These are phyloP conservation scores for Lipomyces sp. DNA, from an alignment of 805 yeast species.

Conservation along the genomic window DNA sequence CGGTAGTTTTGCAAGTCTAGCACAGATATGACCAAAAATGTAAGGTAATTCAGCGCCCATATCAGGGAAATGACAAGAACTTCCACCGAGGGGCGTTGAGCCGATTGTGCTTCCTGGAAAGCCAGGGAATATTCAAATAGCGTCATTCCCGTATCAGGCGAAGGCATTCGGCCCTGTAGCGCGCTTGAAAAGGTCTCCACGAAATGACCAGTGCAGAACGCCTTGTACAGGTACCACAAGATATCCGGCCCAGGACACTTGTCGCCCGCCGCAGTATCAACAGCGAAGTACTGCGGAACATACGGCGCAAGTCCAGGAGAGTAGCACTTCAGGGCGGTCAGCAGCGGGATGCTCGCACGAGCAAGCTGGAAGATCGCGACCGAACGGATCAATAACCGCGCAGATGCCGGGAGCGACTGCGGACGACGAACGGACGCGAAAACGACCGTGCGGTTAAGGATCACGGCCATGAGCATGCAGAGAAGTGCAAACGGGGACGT, in stretches of 20 bases:
- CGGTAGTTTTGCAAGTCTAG: slow-evolving; percentile 53
- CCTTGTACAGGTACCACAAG: slow-evolving; percentile 57
- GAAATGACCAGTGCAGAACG: slow-evolving; percentile 59
- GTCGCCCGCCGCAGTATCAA: slow-evolving; percentile 16
- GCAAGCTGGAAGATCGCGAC: slow-evolving; percentile 40
- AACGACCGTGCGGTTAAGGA: slow-evolving; percentile 55
- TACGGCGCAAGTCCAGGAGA: slow-evolving; percentile 30
- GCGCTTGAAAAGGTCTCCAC: slow-evolving; percentile 63
- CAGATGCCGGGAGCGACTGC: slow-evolving; percentile 38
- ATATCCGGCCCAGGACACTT: slow-evolving; percentile 49
- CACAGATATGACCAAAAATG: slow-evolving; percentile 62
- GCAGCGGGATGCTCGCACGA: slow-evolving; percentile 41
- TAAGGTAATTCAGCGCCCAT: slow-evolving; percentile 56
- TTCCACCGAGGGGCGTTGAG: slow-evolving; percentile 52
- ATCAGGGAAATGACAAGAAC: slow-evolving; percentile 51
- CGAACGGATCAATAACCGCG: slow-evolving; percentile 41
- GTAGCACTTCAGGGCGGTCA: slow-evolving; percentile 36
- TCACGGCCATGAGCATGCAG: slow-evolving; percentile 57
- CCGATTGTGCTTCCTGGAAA: slow-evolving; percentile 64
- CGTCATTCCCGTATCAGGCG: slow-evolving; percentile 65
- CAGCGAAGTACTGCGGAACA: slow-evolving; percentile 21
- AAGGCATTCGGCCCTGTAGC: slow-evolving; percentile 54
- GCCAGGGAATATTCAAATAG: slow-evolving; percentile 73
- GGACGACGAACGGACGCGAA: slow-evolving; percentile 54
- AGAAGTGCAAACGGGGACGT: slow-evolving; percentile 36